Conservation (phyloP, 1,284 basidiomycete genomes). For the Somion occarium region DNA sequence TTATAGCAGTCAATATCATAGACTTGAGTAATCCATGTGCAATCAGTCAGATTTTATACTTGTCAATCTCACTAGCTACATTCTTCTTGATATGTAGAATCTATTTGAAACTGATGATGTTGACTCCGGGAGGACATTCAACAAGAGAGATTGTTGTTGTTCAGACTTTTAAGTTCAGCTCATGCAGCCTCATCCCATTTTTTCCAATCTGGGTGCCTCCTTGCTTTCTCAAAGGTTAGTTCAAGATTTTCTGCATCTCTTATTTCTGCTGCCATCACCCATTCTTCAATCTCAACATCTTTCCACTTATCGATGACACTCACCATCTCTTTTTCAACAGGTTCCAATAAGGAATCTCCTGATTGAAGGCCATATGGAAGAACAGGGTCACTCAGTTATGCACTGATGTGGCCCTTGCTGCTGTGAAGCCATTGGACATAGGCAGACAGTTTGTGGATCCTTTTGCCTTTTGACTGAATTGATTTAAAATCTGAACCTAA, state of each 20-base stretch:
- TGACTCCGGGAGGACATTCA: constrained; percentile 14
- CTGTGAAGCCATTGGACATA: not conserved
- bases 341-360: no score
- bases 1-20: constrained; percentile 34
- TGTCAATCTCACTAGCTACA: constrained; percentile 22
- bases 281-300: not conserved
- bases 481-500: not conserved
- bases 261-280: not conserved
- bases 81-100: constrained; percentile 27
- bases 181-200: constrained; percentile 14
- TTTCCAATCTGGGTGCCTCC: constrained; percentile 10
- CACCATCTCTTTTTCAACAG: not conserved
- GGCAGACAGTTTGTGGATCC: not conserved
- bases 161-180: constrained; percentile 12
- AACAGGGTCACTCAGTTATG: not conserved
- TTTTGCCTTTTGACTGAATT: not conserved
- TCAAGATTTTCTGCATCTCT: constrained; percentile 5
- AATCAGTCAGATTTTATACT: constrained; percentile 35
- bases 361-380: not conserved
- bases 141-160: constrained; percentile 12
- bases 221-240: constrained; percentile 6
- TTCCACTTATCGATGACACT: constrained; percentile 3
- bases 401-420: not conserved
- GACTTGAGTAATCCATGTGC: constrained; percentile 35
- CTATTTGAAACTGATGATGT: constrained; percentile 21